Conservation (phyloP, 495 filamentous ascomycete species). For the Tuber indicum region DNA sequence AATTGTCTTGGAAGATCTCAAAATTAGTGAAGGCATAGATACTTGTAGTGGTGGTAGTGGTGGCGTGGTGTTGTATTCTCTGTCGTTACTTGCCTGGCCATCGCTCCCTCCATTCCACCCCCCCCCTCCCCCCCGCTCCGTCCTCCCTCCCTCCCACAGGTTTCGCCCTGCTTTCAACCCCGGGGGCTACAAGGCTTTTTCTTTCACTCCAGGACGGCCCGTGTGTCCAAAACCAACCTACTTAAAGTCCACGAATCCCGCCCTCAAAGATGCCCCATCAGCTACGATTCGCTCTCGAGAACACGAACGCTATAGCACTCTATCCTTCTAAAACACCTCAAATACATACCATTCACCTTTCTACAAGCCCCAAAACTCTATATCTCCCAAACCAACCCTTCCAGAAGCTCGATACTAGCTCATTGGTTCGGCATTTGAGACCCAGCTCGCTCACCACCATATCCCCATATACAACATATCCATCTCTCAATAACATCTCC, state of each 20-base stretch:
- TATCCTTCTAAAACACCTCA: background rate
- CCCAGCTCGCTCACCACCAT: background rate
- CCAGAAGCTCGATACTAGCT: background rate
- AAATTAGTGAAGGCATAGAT: constrained; percentile 11
- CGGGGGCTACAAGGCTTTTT: constrained; percentile 25
- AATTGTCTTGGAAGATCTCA: constrained; percentile 12
- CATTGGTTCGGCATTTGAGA: background rate
- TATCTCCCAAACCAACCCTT: background rate
- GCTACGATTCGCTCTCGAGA: background rate
- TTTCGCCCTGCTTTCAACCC: constrained; percentile 23
- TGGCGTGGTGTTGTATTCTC: background rate
- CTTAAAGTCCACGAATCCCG: constrained; percentile 30
- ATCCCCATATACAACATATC: background rate
- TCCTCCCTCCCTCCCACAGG: background rate
- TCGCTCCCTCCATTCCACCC: constrained; percentile 18
- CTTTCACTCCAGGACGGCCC: constrained; percentile 28
- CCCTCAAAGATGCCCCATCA: constrained; percentile 14
- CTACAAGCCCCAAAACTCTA: background rate
- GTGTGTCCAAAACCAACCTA: constrained; percentile 21
- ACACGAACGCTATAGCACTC: constrained; percentile 3
- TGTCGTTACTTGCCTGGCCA: constrained; percentile 20
- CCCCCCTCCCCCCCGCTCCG: background rate
- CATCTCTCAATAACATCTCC: constrained; percentile 9
- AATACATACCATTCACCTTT: background rate
- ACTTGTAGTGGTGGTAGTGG: constrained; percentile 11